Base-by-base conservation (phyloP, 805 yeast species). In the Candida quercuum region DNA sequence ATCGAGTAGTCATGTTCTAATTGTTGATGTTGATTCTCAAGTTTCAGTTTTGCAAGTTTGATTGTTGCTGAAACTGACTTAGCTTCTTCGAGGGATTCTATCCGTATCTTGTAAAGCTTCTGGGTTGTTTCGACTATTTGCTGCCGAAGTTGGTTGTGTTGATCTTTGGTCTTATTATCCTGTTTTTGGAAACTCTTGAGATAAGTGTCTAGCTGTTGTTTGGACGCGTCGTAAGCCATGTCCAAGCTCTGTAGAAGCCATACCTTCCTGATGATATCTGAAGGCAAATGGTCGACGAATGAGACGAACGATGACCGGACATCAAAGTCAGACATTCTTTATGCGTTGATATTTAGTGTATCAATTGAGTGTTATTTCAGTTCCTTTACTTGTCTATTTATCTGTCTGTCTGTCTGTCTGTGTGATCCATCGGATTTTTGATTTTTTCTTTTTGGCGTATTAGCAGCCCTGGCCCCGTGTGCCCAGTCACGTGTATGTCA, bases 211-310 rank as follows among this genome's bases (percentile, higher is more conserved):
- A 50, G 45, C 24, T 47, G 41, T 2, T 43, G 24, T 13, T 48
- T 37, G 4, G 43, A 35, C n/a, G 46, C 35, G 28, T 44, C 38
- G 24, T 51, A 42, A 16, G 48, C 29, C 29, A 42, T 36, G 43
- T 64, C 64, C 6, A 66, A 42, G 1, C 64, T 51, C 38, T 67
- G 71, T 6, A 66, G 49, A 12, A 61, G 46, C 71, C 72, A 66
- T 14, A 66, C 45, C 26, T 66, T 57, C 17, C 72, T 51, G 11
- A 66, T 60, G n/a, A 67, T 46, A 32, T 67, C 71, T 18, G 69
- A 60, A 0, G 72, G 72, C 13, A 67, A 52, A 42, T 67, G 72
- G 40, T 68, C 74, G 36, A 66, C 53, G 1, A 62, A 49, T 20
- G 61, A 55, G 3, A 66, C 55, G 39, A 64, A 65, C 13, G 60